Percentiles rank a stretch among this genome's conserved stretches.
Conservation (phyloP, 345 rosid genomes). For the Cardiospermum halicacabum region DNA sequence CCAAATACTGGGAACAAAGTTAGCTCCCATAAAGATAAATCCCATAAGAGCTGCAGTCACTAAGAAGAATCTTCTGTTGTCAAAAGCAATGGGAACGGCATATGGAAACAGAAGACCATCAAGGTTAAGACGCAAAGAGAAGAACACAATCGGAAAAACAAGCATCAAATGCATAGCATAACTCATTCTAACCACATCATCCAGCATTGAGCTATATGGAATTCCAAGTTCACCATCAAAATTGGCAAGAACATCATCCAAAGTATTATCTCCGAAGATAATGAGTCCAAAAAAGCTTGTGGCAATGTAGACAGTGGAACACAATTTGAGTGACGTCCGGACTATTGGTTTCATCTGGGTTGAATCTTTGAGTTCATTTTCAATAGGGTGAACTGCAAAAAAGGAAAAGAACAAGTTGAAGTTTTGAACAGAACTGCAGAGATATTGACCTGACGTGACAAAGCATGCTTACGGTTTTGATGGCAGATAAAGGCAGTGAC, state of each 20-base stretch:
- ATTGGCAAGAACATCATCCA: slow-evolving; percentile 67
- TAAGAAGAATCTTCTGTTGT: slow-evolving; percentile 46
- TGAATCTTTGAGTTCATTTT: slow-evolving; percentile 56
- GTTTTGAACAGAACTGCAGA: too few species aligned
- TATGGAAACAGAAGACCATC: slow-evolving; percentile 61
- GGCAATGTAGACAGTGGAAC: slow-evolving; percentile 53
- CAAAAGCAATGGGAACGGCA: slow-evolving; percentile 44
- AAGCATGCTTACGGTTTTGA: slow-evolving; percentile 58
- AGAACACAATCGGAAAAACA: slow-evolving; percentile 63
- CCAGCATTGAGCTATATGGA: slow-evolving; percentile 51
- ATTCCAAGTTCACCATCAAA: slow-evolving; percentile 68
- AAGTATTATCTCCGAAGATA: slow-evolving; percentile 55
- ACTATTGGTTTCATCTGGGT: slow-evolving; percentile 58
- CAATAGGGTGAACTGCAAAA: slow-evolving; percentile 63
- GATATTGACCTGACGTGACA: neutral
- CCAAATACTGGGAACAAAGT: slow-evolving; percentile 62
- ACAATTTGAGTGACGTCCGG: slow-evolving; percentile 42
- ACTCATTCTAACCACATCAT: slow-evolving; percentile 57
- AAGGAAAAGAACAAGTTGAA: too few species aligned
- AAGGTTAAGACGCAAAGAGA: slow-evolving; percentile 60
- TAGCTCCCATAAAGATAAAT: slow-evolving; percentile 51
- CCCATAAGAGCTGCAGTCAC: slow-evolving; percentile 48
- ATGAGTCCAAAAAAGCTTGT: slow-evolving; percentile 67
- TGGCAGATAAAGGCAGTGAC: slow-evolving; percentile 74
- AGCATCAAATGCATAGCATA: slow-evolving; percentile 72